Evolutionary conservation across 2,329 filamentous ascomycete genomes (phyloP), one percentile per base, ranked within the genome.

Genomic region (Aspergillus ruber): DNA sequence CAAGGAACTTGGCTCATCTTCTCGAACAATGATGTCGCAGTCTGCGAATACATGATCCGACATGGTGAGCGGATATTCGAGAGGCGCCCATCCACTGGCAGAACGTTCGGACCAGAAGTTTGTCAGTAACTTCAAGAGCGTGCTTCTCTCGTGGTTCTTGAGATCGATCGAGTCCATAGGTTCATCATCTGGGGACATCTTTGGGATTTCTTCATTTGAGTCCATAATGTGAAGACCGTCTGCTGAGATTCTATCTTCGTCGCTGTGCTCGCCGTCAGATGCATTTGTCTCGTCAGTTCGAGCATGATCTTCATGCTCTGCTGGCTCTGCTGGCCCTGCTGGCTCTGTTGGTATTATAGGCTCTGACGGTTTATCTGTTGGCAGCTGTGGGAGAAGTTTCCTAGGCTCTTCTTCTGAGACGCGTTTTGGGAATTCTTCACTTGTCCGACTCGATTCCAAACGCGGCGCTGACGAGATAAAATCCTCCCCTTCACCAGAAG

Each of bases 91-190:
- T 33, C 91, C 90, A 66, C 90, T 96, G 20, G 94, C 89, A 42
- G 93, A 97, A 45, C 93, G 83, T 69, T 98, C 94, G 2, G 93
- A 94, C 93, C 93, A 98, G 68, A 98, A 98, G 60, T 91, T 96
- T 13, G 90, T 93, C 41, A 98, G 77, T 74, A 96, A 90, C 64
- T 94, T 95, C 81, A 98, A 86, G 55, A 97, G 74, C 41, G 90
- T 96, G 48, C 84, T 90, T 67, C 91, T 93, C 63, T 96, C 89
- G 62, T 97, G 89, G 61, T 89, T 95, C 1, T 90, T 89, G 10
- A 98, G 77, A 57, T 95, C 89, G 45, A 83, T 83, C 43, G 78
- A 69, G 51, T 83, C 80, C 7, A 82, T 67, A 29, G 75, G 73
- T 12, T 75, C 74, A 54, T 81, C 74, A 51, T 79, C 74, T 44